Conservation (phyloP, 2,329 filamentous ascomycete species). For the Epichloe elymi region DNA sequence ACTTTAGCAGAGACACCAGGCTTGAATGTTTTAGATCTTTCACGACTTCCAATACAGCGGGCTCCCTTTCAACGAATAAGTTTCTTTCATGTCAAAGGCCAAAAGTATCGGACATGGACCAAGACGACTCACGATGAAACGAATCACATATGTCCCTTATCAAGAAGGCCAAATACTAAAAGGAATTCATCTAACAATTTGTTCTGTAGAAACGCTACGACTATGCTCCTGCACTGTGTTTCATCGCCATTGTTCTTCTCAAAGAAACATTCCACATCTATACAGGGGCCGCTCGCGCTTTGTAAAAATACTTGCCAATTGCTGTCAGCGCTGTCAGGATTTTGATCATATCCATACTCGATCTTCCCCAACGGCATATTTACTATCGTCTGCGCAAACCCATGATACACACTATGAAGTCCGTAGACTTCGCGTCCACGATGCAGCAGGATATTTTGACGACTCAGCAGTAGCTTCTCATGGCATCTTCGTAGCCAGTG, state of each 20-base stretch:
- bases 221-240: not conserved
- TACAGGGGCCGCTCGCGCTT: not conserved
- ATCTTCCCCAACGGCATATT: not conserved
- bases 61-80: too few species aligned
- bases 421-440: not conserved
- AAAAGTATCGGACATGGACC: too few species aligned
- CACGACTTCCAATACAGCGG: too few species aligned
- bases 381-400: too few species aligned
- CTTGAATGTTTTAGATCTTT: too few species aligned
- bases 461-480: conserved; percentile 59
- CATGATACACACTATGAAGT: not conserved
- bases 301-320: not conserved
- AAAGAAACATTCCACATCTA: not conserved
- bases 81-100: too few species aligned
- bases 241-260: not conserved
- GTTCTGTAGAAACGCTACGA: not conserved
- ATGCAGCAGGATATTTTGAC: not conserved
- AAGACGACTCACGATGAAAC: too few species aligned
- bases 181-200: too few species aligned
- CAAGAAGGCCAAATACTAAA: too few species aligned
- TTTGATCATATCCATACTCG: not conserved
- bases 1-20: too few species aligned
- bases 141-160: too few species aligned
- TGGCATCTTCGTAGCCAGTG: conserved; percentile 66
- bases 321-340: not conserved